phyloP scores from a whole-genome alignment of 371 early-diverging fungal species.

The Mortierella sp. region DNA sequence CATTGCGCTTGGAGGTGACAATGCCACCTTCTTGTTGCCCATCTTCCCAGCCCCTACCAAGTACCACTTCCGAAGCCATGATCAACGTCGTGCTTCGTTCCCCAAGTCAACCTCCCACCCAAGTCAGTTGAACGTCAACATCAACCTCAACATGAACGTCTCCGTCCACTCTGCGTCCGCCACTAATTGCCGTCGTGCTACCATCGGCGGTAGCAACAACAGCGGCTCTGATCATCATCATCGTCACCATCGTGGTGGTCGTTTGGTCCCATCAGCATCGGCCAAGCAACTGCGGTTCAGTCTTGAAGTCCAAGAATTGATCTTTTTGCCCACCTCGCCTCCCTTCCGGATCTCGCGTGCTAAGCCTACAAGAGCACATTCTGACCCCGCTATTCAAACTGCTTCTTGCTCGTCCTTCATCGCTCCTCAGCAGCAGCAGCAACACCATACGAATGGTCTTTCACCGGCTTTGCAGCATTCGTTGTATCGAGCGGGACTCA shows the following conservation, averaged over 20 bases:
- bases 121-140: constrained; percentile 19
- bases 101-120: constrained; percentile 48
- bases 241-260: background rate
- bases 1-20: background rate
- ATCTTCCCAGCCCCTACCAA: constrained; percentile 32
- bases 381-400: constrained; percentile 48
- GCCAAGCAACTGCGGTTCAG: constrained; percentile 51
- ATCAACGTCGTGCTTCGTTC: constrained; percentile 51
- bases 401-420: constrained; percentile 39
- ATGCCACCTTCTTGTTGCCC: constrained; percentile 21
- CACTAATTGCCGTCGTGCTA: background rate
- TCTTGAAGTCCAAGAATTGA: constrained; percentile 52
- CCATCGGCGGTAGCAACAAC: background rate
- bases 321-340: constrained; percentile 49
- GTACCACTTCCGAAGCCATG: constrained; percentile 42
- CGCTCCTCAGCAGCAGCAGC: constrained; percentile 18
- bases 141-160: constrained; percentile 25
- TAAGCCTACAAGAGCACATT: constrained; percentile 47
- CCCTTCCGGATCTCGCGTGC: constrained; percentile 55
- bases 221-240: background rate
- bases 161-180: constrained; percentile 1
- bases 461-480: background rate
- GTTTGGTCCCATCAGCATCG: background rate
- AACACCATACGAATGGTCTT: background rate
- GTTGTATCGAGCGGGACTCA: constrained; percentile 6